These are phyloP conservation scores for Golubevia pallescens DNA, from an alignment of 1,284 basidiomycete genomes.

Conservation along the genomic window DNA sequence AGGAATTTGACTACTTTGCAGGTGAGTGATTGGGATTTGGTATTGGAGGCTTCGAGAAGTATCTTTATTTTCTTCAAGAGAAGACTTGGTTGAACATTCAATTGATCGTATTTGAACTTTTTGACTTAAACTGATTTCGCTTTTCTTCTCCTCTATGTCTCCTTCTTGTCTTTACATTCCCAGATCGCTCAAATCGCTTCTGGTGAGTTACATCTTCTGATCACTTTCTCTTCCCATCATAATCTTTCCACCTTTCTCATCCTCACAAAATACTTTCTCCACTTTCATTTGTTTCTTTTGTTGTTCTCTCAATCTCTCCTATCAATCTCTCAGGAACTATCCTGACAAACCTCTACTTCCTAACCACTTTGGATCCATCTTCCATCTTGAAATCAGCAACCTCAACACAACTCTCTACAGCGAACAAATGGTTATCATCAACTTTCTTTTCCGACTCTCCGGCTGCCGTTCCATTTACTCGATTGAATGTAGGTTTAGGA, in stretches of 20 bases:
- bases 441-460: slow-evolving; percentile 7
- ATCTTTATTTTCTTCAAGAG: background rate
- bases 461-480: slow-evolving; percentile 6
- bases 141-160: background rate
- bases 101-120: background rate
- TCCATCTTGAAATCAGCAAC: slow-evolving; percentile 10
- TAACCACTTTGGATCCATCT: slow-evolving; percentile 22
- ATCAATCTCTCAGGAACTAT: slow-evolving; percentile 23
- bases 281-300: background rate
- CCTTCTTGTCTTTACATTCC: background rate
- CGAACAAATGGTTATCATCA: background rate
- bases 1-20: slow-evolving; percentile 48
- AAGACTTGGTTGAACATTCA: background rate
- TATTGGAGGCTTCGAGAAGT: background rate
- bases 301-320: background rate
- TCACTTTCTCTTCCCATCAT: too few species aligned
- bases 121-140: too few species aligned
- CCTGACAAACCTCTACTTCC: slow-evolving; percentile 46
- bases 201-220: slow-evolving; percentile 4
- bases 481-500: slow-evolving; percentile 5
- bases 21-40: too few species aligned
- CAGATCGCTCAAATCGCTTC: slow-evolving; percentile 47
- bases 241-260: too few species aligned
- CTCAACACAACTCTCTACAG: background rate
- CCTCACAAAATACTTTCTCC: slow-evolving; percentile 3